These are phyloP conservation scores for Apiospora kogelbergensis DNA, from an alignment of 2,329 filamentous ascomycete genomes.

Conservation along the genomic window DNA sequence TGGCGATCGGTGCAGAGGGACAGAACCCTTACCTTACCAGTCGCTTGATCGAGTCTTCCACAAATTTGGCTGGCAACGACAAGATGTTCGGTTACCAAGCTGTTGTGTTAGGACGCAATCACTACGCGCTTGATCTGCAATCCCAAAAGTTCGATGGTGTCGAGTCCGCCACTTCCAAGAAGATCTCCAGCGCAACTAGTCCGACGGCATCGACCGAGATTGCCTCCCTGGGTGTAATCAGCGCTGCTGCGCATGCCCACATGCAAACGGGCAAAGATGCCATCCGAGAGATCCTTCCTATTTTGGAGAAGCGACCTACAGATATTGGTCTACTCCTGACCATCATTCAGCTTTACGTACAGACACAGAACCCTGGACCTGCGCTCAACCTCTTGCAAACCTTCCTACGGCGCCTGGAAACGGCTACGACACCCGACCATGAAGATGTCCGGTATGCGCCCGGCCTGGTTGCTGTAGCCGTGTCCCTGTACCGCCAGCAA, in stretches of 20 bases:
- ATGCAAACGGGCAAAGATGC: constrained; percentile 64
- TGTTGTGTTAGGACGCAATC: constrained; percentile 61
- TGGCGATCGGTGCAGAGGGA: constrained; percentile 39
- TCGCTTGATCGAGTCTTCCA: constrained; percentile 56
- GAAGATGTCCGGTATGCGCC: constrained; percentile 78
- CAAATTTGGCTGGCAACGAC: constrained; percentile 54
- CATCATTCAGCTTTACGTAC: constrained; percentile 77
- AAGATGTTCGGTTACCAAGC: constrained; percentile 73
- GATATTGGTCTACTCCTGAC: constrained; percentile 81
- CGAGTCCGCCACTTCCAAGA: constrained; percentile 44
- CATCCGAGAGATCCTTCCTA: constrained; percentile 66
- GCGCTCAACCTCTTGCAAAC: constrained; percentile 75
- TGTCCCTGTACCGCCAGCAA: constrained; percentile 76
- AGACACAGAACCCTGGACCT: constrained; percentile 67
- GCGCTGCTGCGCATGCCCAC: constrained; percentile 73
- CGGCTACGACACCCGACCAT: constrained; percentile 54
- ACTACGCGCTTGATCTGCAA: constrained; percentile 63
- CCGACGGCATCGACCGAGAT: constrained; percentile 31
- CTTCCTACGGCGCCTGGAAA: constrained; percentile 72
- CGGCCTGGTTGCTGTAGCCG: constrained; percentile 76
- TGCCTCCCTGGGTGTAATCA: constrained; percentile 47
- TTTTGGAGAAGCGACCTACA: constrained; percentile 72
- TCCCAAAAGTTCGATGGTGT: constrained; percentile 68
- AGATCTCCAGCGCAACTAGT: constrained; percentile 32
- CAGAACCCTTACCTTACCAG: constrained; percentile 69